Evolutionary conservation across 176 grass and related monocot genomes (phyloP), one percentile per base, ranked within the genome.

Genomic region (Tuctoria greenei): DNA sequence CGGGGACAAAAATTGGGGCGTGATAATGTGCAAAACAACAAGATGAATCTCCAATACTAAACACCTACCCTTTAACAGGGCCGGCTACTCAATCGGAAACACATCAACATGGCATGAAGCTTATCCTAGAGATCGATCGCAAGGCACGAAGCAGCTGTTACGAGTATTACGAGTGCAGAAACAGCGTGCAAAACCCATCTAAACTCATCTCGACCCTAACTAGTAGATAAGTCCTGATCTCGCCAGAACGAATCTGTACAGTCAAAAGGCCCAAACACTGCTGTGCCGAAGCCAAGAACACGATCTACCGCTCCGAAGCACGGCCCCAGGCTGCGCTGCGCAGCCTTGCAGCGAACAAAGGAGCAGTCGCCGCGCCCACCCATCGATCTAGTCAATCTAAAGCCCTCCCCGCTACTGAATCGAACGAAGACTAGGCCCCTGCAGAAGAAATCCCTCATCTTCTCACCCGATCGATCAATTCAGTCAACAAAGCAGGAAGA

Each of bases 381-480:
- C 12, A 34, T 35, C 58, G 58, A 76, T 76, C 73, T 47, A 51
- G 5, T 17, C 7, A 63, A 63, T 37, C 28, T 18, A 36, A 46
- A 27, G 14, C n/a, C n/a, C 4, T 1, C 67, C 51, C 28, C 39
- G 7, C 37, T 25, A 46, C 17, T 12, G 13, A 34, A 69, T 36
- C 54, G 16, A 45, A 11, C 5, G 17, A 10, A 51, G 1, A 37
- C n/a, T 6, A 16, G 4, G 18, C 31, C 31, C n/a, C n/a, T n/a
- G 35, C 4, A 44, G 11, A 25, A n/a, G 4, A 45, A 57, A 5
- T 1, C 17, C 10, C 7, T 2, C 26, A 12, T 43, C n/a, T n/a
- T 4, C 28, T 79, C 37, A 57, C 38, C n/a, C 21, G 74, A 77
- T 77, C 44, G 46, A 76, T 24, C 49, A 12, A 26, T 58, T 10